phyloP scores from a whole-genome alignment of 2,329 filamentous ascomycete genomes.

The Trichoderma sp. region DNA sequence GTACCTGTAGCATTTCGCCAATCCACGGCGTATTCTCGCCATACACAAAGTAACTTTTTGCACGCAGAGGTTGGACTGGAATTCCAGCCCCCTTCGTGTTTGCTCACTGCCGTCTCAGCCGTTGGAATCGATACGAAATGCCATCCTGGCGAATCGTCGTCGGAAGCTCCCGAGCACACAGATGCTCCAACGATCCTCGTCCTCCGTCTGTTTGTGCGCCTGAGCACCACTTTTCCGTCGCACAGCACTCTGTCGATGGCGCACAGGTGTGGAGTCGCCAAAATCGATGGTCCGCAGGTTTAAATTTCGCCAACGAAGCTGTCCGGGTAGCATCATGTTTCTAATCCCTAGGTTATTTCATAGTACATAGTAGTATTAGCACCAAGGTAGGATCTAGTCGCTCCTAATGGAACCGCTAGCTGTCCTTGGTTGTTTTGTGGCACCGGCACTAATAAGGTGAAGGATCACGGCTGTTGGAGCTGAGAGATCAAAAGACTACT shows the following conservation, averaged over 20 bases:
- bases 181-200: slow-evolving; percentile 5
- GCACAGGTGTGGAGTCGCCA: slow-evolving; percentile 2
- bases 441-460: background rate
- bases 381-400: background rate
- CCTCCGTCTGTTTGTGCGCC: background rate
- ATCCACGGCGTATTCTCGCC: background rate
- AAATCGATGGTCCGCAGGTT: background rate
- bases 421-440: background rate
- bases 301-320: background rate
- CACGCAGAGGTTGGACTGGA: too few relatives aligned
- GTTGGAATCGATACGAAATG: background rate
- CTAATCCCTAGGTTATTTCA: background rate
- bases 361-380: too few relatives aligned
- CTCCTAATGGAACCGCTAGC: background rate
- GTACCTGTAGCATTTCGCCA: background rate
- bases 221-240: slow-evolving; percentile 1
- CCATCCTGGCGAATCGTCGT: slow-evolving; percentile 1
- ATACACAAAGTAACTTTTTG: background rate
- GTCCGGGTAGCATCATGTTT: background rate
- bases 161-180: slow-evolving; percentile 15
- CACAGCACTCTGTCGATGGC: background rate
- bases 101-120: background rate
- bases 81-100: background rate
- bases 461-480: background rate
- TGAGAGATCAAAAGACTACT: background rate